phyloP scores from a whole-genome alignment of 2,329 filamentous ascomycete genomes.

The Pezicula neosporulosa region DNA sequence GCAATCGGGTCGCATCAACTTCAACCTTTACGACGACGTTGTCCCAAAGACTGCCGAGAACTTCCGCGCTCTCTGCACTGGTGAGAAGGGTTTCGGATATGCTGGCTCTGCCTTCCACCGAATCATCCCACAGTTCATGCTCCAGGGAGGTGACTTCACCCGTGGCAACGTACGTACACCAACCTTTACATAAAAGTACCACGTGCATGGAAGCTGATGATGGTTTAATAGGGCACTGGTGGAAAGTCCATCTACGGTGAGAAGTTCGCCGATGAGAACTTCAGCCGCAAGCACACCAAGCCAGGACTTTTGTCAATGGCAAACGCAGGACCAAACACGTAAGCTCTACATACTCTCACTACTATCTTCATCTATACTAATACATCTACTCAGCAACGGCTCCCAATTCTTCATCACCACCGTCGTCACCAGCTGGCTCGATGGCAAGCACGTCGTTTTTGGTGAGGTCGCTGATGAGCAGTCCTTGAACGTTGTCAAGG shows the following conservation, averaged over 20 bases:
- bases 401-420: constrained; percentile 99
- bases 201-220: constrained; percentile 54
- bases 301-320: constrained; percentile 90
- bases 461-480: constrained; percentile 60
- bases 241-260: constrained; percentile 94
- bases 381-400: constrained; percentile 72
- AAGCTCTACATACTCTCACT: constrained; percentile 29
- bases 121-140: constrained; percentile 91
- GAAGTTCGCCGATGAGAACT: constrained; percentile 95
- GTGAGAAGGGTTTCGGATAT: constrained; percentile 81
- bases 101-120: constrained; percentile 84
- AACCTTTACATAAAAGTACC: constrained; percentile 10
- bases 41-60: constrained; percentile 87
- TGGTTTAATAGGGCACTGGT: constrained; percentile 58
- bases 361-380: constrained; percentile 40
- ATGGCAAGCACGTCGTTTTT: constrained; percentile 84
- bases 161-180: constrained; percentile 71
- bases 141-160: constrained; percentile 95
- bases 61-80: constrained; percentile 81
- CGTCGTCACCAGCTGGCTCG: constrained; percentile 80
- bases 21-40: constrained; percentile 80
- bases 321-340: constrained; percentile 93
- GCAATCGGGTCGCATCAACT: constrained; percentile 78
- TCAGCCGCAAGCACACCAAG: constrained; percentile 67
- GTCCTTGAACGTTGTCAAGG: constrained; percentile 51